These are phyloP conservation scores for Trypanosoma vivax DNA, from an alignment of 208 protist species.

Conservation along the genomic window DNA sequence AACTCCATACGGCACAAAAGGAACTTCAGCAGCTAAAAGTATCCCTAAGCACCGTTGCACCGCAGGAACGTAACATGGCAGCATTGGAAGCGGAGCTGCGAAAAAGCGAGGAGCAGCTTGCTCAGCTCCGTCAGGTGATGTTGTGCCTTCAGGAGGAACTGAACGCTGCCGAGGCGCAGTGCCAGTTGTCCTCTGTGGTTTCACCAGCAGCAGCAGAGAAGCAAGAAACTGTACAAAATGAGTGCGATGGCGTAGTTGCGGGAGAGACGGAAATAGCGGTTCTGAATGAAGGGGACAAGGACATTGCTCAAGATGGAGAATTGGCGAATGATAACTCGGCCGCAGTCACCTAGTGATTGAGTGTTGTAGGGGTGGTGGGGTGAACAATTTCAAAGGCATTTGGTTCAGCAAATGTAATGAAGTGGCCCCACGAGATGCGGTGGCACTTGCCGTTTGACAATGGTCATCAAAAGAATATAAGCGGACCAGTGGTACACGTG, in stretches of 20 bases:
- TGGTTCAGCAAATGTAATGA: no score
- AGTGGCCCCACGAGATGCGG: no score
- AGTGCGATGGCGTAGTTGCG: conserved; percentile 5
- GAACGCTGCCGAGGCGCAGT: conserved; percentile 12
- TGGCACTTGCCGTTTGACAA: no score
- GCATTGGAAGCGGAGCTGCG: conserved; percentile 6
- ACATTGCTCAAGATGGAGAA: conserved; percentile 1
- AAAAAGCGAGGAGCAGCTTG: conserved; percentile 4
- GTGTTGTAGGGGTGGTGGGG: no score
- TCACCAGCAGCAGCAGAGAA: no score
- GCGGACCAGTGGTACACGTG: no score
- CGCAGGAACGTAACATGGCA: conserved; percentile 6
- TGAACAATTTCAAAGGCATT: no score
- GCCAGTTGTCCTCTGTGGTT: not conserved
- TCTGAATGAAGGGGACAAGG: not conserved
- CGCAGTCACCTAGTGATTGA: not conserved
- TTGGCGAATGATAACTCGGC: not conserved
- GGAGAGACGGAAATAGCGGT: conserved; percentile 8
- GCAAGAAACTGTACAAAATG: conserved; percentile 10
- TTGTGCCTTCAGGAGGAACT: conserved; percentile 1
- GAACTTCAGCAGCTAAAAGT: conserved; percentile 29
- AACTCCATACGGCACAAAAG: conserved; percentile 25
- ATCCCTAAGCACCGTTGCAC: conserved; percentile 11
- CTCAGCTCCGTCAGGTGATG: conserved; percentile 1
- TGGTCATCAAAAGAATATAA: no score